Conservation (phyloP, 192 early-diverging fungal species). For the Coemansia sp. region DNA sequence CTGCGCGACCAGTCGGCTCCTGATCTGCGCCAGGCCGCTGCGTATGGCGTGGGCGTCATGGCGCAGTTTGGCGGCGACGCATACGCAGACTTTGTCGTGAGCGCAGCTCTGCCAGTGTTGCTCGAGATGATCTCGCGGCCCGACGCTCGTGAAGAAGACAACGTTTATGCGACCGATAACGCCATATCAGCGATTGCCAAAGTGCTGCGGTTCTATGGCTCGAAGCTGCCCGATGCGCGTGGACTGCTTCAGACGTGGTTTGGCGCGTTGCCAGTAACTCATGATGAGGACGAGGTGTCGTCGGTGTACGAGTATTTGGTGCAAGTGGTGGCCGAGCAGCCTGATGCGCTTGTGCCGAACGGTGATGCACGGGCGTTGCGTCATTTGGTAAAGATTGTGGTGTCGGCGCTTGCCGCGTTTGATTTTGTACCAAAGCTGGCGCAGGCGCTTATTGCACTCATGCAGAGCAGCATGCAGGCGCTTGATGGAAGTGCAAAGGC, state of each 20-base stretch:
- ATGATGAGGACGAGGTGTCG: constrained; percentile 88
- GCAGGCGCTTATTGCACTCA: constrained; percentile 28
- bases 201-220: constrained; percentile 68
- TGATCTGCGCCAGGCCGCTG: constrained; percentile 91
- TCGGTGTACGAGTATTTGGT: constrained; percentile 75
- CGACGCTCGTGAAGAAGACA: constrained; percentile 69
- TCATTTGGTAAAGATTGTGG: constrained; percentile 45
- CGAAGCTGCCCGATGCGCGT: constrained; percentile 61
- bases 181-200: constrained; percentile 89
- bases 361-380: constrained; percentile 18
- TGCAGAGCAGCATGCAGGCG: constrained; percentile 26
- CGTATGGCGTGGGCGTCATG: constrained; percentile 91
- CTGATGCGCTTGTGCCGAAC: constrained; percentile 30
- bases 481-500: constrained; percentile 37
- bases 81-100: constrained; percentile 70
- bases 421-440: constrained; percentile 26
- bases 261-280: constrained; percentile 71
- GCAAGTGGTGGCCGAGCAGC: constrained; percentile 59
- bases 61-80: constrained; percentile 84
- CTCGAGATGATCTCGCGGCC: constrained; percentile 67
- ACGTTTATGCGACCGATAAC: constrained; percentile 90
- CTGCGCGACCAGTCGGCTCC: constrained; percentile 44
- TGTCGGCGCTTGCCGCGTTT: constrained; percentile 37
- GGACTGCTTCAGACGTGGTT: constrained; percentile 75
- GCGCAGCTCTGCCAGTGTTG: constrained; percentile 71